Evolutionary conservation across 306 rosid species (phyloP).

Genomic region (Vachellia collinsii): DNA sequence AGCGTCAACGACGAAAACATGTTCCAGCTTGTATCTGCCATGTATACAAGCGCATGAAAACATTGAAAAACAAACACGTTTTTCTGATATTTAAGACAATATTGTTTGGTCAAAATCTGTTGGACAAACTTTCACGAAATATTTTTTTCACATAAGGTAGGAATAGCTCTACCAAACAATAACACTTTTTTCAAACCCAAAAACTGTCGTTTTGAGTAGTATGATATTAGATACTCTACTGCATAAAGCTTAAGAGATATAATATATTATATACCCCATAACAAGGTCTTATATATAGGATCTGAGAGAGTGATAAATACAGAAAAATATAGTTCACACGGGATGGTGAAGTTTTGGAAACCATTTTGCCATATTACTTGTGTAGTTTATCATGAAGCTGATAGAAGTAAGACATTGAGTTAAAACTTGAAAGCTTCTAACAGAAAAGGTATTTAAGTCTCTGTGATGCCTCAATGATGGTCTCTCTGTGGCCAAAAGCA

Average conservation of each 20-base stretch:
- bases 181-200: too few species aligned
- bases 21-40: not conserved
- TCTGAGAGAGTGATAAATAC: not conserved
- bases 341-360: not conserved
- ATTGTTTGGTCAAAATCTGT: too few species aligned
- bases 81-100: not conserved
- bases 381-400: slow-evolving; percentile 20
- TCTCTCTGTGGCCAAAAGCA: slow-evolving; percentile 60
- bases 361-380: slow-evolving; percentile 31
- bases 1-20: too few species aligned
- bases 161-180: too few species aligned
- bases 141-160: too few species aligned
- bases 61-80: not conserved
- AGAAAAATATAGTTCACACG: slow-evolving; percentile 22
- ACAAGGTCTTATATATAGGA: too few species aligned
- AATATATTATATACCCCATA: not conserved
- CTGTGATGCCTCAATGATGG: slow-evolving; percentile 56
- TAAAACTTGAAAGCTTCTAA: not conserved
- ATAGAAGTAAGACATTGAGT: slow-evolving; percentile 25
- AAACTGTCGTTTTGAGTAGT: not conserved
- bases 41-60: not conserved
- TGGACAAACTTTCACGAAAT: too few species aligned
- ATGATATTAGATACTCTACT: not conserved
- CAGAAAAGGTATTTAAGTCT: slow-evolving; percentile 51
- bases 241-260: slow-evolving; percentile 1